These are phyloP conservation scores for Kluyveromyces marxianus DNA, from an alignment of 1,139 yeast genomes.

Conservation along the genomic window DNA sequence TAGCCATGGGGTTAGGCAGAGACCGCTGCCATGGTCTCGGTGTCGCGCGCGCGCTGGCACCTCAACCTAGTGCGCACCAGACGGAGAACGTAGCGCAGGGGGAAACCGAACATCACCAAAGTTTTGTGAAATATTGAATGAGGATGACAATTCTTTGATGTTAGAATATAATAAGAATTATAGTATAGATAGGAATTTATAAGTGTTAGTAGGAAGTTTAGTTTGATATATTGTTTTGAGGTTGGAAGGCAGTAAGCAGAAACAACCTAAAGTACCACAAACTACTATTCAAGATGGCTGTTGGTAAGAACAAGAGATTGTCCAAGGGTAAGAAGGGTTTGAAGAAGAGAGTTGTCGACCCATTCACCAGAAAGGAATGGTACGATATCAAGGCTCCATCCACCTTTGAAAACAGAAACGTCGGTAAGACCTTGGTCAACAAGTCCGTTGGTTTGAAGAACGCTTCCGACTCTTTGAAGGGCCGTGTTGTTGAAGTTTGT, in stretches of 20 bases:
- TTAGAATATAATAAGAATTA: not conserved
- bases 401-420: constrained; percentile 88
- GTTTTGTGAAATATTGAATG: not conserved
- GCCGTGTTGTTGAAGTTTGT: constrained; percentile 81
- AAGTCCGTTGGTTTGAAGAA: constrained; percentile 88
- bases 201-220: not conserved
- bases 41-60: too few species aligned
- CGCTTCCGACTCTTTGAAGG: constrained; percentile 88
- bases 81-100: too few species aligned
- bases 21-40: too few species aligned
- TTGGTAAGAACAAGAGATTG: constrained; percentile 94
- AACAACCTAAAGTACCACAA: constrained; percentile 4
- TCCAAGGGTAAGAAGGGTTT: constrained; percentile 94
- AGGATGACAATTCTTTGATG: not conserved
- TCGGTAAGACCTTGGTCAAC: constrained; percentile 92
- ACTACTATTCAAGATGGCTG: constrained; percentile 54
- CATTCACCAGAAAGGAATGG: constrained; percentile 95
- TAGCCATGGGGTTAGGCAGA: too few species aligned
- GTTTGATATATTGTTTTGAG: not conserved
- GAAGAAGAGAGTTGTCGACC: constrained; percentile 94
- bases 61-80: too few species aligned
- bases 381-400: constrained; percentile 93
- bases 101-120: too few species aligned
- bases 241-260: not conserved
- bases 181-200: not conserved